These are phyloP conservation scores for Blastobotrys attinorum DNA, from an alignment of 805 yeast genomes.

Conservation along the genomic window DNA sequence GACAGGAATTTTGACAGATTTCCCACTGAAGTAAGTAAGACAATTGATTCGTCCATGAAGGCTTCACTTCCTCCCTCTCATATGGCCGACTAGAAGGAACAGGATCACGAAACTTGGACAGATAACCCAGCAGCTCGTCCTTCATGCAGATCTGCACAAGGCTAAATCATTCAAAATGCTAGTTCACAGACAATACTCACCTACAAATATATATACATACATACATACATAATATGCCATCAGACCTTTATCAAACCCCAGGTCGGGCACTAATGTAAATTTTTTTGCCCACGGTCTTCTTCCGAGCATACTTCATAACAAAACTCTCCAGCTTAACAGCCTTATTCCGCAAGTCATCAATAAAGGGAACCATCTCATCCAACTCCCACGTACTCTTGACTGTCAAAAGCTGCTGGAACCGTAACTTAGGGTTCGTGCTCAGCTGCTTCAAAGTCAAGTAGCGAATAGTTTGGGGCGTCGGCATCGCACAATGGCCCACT, in stretches of 20 bases:
- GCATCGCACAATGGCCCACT: slow-evolving; percentile 47
- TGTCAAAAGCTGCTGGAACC: slow-evolving; percentile 48
- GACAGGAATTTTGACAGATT: too few relatives aligned
- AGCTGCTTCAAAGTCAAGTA: slow-evolving; percentile 45
- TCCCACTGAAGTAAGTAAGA: too few relatives aligned
- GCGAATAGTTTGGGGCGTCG: slow-evolving; percentile 39
- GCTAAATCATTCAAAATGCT: too few relatives aligned
- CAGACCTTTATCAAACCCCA: too few relatives aligned
- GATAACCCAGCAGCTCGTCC: too few relatives aligned
- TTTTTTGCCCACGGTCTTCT: slow-evolving; percentile 39
- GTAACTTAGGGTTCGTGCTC: slow-evolving; percentile 38
- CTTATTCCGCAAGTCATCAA: slow-evolving; percentile 51
- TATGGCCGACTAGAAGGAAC: too few relatives aligned
- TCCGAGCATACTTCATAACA: slow-evolving; percentile 54
- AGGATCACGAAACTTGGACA: too few relatives aligned
- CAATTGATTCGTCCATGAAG: too few relatives aligned
- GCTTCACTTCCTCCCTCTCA: too few relatives aligned
- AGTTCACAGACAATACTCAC: too few relatives aligned
- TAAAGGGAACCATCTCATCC: slow-evolving; percentile 55
- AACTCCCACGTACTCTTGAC: slow-evolving; percentile 53
- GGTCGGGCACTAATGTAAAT: slow-evolving; percentile 27
- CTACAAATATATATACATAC: neutral
- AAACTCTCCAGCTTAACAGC: slow-evolving; percentile 48
- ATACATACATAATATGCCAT: neutral
- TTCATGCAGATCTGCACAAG: too few relatives aligned